Evolutionary conservation across 2,329 filamentous ascomycete genomes (phyloP), one percentile per base, ranked within the genome.

Genomic region (Lecanicillium sp.): DNA sequence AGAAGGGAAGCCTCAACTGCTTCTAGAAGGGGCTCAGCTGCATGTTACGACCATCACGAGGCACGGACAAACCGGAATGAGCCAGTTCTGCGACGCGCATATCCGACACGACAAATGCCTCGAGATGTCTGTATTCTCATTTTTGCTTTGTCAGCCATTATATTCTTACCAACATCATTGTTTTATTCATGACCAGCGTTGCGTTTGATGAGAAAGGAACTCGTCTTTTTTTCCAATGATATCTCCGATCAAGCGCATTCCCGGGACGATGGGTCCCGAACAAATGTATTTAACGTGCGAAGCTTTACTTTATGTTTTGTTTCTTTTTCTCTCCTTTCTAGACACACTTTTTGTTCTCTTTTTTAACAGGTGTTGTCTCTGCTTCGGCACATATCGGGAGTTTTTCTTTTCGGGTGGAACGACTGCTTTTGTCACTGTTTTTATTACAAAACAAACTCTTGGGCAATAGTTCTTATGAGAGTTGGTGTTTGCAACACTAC

Each of bases 1-100:
- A 94, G 77, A 95, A 94, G 76, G 80, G 84, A 54, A 89, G 84
- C 50, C 74, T 98, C 63, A 97, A 96, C 70, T 98, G 92, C 75
- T 98, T 98, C 72, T 96, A 87, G 64, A 44, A 39, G 52, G 45
- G 52, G 49, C 46, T 51, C 37, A 46, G 46, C 46, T 47, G 49
- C n/a, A 15, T 15, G n/a, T 31, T 14, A 31, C 29, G 29, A 31
- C 17, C n/a, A 17, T 31, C n/a, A 31, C 17, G 29, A 31, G 17
- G 29, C n/a, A 31, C n/a, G 9, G n/a, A 31, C 7, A 17, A 8
- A 10, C 29, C n/a, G 29, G n/a, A 17, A 31, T 17, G 17, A 17
- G 29, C n/a, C n/a, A n/a, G n/a, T n/a, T n/a, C n/a, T n/a, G n/a
- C n/a, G n/a, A n/a, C n/a, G n/a, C 29, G n/a, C 29, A 31, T 4